Conservation (phyloP, 2,329 filamentous ascomycete species). For the Malbranchea cinnamomea region DNA sequence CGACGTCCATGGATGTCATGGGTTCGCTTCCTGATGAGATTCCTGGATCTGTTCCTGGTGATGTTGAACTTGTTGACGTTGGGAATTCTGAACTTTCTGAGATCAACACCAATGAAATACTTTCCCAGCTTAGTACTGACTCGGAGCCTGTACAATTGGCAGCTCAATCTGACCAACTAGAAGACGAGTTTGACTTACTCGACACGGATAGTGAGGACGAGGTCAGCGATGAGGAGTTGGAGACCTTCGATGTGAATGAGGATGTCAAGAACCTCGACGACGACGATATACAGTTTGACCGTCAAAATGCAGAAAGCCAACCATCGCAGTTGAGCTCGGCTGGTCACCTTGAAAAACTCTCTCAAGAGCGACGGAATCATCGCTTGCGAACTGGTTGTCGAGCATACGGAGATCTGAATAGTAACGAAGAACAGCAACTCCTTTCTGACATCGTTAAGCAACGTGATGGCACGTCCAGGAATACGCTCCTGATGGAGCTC, state of each 20-base stretch:
- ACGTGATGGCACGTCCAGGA: slow-evolving; percentile 2
- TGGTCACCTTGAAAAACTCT: not conserved
- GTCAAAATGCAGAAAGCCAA: not conserved
- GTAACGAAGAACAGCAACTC: slow-evolving; percentile 7
- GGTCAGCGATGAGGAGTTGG: not conserved
- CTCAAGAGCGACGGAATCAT: slow-evolving; percentile 2
- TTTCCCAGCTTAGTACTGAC: not conserved
- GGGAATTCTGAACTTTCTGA: not conserved
- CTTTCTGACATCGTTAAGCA: slow-evolving; percentile 5
- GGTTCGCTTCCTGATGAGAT: no score
- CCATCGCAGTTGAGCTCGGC: not conserved
- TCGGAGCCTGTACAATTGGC: not conserved
- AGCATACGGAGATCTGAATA: slow-evolving; percentile 8
- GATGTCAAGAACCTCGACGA: not conserved
- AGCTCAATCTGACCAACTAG: not conserved
- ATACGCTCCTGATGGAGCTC: slow-evolving; percentile 6
- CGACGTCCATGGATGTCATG: slow-evolving; percentile 1
- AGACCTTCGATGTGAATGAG: slow-evolving; percentile 1
- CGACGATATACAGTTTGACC: not conserved
- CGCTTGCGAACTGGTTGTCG: slow-evolving; percentile 6
- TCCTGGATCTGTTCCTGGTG: not conserved
- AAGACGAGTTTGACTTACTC: slow-evolving; percentile 1
- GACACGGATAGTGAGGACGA: slow-evolving; percentile 2
- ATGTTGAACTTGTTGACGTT: no score
- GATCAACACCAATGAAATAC: not conserved